phyloP scores from a whole-genome alignment of 805 yeast species.

The Pichia manshurica region DNA sequence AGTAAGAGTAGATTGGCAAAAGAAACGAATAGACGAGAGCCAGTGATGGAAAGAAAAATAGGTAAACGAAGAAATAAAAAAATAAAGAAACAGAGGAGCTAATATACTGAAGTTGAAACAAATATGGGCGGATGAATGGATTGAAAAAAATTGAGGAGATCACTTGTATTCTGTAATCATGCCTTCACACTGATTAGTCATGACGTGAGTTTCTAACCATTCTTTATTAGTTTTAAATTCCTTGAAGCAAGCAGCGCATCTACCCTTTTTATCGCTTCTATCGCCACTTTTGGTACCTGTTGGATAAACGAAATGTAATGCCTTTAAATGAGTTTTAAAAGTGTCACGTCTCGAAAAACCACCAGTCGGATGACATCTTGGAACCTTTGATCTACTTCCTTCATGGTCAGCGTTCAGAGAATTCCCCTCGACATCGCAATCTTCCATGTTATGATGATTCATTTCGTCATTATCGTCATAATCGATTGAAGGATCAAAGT shows the following conservation, averaged over 20 bases:
- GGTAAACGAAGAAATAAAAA: background rate
- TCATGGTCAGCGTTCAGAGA: background rate
- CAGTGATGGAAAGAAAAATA: no score
- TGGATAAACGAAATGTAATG: conserved; percentile 53
- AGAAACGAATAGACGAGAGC: no score
- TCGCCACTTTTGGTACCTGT: conserved; percentile 46
- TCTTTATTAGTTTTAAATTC: conserved; percentile 42
- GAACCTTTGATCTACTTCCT: conserved; percentile 14
- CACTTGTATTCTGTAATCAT: conserved; percentile 24
- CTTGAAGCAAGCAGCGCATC: conserved; percentile 51
- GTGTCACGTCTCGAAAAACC: conserved; percentile 58
- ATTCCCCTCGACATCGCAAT: background rate
- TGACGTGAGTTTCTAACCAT: conserved; percentile 49
- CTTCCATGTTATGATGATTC: background rate
- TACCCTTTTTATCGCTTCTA: conserved; percentile 39
- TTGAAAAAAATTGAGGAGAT: background rate
- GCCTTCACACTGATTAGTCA: conserved; percentile 41
- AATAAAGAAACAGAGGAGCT: background rate
- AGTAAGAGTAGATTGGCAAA: background rate
- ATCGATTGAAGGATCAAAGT: conserved; percentile 27
- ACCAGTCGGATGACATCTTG: conserved; percentile 51
- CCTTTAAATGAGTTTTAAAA: conserved; percentile 51
- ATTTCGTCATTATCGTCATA: background rate
- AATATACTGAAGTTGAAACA: no score
- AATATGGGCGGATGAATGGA: background rate